Percentiles rank a stretch among this genome's conserved stretches.
Conservation (phyloP, 805 yeast genomes). For the Candida ficus region DNA sequence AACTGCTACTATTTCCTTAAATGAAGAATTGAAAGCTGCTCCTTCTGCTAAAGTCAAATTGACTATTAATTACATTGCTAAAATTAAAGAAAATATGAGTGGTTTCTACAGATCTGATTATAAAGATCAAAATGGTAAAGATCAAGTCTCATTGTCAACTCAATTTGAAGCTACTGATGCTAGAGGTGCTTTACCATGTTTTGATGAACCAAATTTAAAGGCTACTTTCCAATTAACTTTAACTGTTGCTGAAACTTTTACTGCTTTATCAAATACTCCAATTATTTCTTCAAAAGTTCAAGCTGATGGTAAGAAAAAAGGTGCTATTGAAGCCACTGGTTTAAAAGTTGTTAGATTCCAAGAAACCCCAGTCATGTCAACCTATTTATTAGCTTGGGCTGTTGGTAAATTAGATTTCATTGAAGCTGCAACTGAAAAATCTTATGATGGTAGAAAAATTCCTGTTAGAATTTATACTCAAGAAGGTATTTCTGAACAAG, state of each 20-base stretch:
- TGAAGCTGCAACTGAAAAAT: conserved; percentile 35
- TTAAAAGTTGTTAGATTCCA: conserved; percentile 41
- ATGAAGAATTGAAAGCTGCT: conserved; percentile 33
- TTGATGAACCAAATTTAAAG: conserved; percentile 78
- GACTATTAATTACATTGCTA: conserved; percentile 49
- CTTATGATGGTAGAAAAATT: conserved; percentile 50
- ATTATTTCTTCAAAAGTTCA: conserved; percentile 42
- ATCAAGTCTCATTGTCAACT: conserved; percentile 71
- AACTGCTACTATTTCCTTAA: conserved; percentile 54
- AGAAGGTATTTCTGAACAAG: conserved; percentile 67
- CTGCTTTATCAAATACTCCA: conserved; percentile 65
- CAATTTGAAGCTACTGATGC: conserved; percentile 86
- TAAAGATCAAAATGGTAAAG: conserved; percentile 49
- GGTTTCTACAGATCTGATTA: conserved; percentile 75
- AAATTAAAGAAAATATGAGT: conserved; percentile 67
- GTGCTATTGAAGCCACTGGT: conserved; percentile 32
- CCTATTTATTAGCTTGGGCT: conserved; percentile 77
- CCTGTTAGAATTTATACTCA: conserved; percentile 84
- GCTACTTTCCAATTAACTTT: conserved; percentile 64
- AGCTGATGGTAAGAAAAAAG: conserved; percentile 43
- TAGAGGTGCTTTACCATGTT: conserved; percentile 79
- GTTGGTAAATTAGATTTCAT: conserved; percentile 74
- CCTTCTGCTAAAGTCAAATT: conserved; percentile 35
- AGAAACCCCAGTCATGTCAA: conserved; percentile 75
- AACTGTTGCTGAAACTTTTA: conserved; percentile 48